Evolutionary conservation across 2,329 filamentous ascomycete genomes (phyloP).

Genomic region (Fusarium floridanum): DNA sequence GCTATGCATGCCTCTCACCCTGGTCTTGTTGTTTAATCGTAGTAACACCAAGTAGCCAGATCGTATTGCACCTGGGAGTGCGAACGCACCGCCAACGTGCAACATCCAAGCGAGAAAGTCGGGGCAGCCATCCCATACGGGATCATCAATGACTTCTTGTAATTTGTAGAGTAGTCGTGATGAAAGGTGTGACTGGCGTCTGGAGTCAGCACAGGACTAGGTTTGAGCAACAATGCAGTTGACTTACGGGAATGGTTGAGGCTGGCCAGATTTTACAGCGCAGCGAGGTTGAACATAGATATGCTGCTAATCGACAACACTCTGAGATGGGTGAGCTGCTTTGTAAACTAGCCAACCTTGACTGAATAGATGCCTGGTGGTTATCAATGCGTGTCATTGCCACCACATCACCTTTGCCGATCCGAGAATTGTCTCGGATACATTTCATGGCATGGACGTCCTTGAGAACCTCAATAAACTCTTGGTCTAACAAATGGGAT

Average conservation of each 20-base stretch:
- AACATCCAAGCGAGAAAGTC: conserved; percentile 54
- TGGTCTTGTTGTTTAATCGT: conserved; percentile 25
- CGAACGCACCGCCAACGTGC: conserved; percentile 55
- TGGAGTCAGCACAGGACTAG: neutral
- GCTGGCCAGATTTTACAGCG: conserved; percentile 57
- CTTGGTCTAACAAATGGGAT: conserved; percentile 42
- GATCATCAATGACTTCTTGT: conserved; percentile 46
- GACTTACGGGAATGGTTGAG: conserved; percentile 54
- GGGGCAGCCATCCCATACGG: conserved; percentile 49
- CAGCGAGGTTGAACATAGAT: conserved; percentile 56
- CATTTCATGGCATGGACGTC: conserved; percentile 56
- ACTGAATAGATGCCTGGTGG: conserved; percentile 58
- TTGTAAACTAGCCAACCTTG: conserved; percentile 49
- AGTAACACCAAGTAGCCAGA: conserved; percentile 47
- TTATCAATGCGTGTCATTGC: conserved; percentile 53
- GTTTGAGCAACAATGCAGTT: neutral
- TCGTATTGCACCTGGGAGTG: conserved; percentile 46
- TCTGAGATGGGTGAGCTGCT: conserved; percentile 42
- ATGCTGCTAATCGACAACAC: conserved; percentile 56
- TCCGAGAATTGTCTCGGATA: conserved; percentile 49
- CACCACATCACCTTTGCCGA: conserved; percentile 31
- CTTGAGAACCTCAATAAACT: conserved; percentile 53
- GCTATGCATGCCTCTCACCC: conserved; percentile 32
- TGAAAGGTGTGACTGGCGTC: conserved; percentile 47
- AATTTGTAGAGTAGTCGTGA: conserved; percentile 50